These are phyloP conservation scores for Sarocladium brachiariae DNA, from an alignment of 2,329 filamentous ascomycete species.

Conservation along the genomic window DNA sequence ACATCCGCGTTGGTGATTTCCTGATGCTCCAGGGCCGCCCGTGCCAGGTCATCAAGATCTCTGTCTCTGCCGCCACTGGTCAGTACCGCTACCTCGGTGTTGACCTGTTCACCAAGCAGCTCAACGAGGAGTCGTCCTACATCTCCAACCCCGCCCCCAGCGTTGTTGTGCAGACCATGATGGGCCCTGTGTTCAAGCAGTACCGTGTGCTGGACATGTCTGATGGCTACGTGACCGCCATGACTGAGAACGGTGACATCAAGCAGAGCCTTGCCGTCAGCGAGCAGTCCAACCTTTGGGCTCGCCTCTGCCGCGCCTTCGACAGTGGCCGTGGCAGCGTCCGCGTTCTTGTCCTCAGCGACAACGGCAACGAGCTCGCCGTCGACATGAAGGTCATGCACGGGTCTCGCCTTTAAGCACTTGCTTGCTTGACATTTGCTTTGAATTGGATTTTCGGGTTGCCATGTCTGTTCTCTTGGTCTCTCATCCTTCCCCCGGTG, in stretches of 20 bases:
- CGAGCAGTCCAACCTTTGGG: slow-evolving; percentile 86
- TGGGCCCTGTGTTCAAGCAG: slow-evolving; percentile 99
- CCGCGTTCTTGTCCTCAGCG: slow-evolving; percentile 91
- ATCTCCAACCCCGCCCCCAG: slow-evolving; percentile 94
- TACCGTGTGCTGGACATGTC: slow-evolving; percentile 98
- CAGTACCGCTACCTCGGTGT: slow-evolving; percentile 99
- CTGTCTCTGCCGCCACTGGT: slow-evolving; percentile 92
- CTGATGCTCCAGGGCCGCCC: slow-evolving; percentile 97
- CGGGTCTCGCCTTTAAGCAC: slow-evolving; percentile 56
- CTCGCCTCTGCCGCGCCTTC: slow-evolving; percentile 75
- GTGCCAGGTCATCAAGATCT: slow-evolving; percentile 99
- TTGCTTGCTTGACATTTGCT: slow-evolving; percentile 10
- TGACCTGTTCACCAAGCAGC: slow-evolving; percentile 99
- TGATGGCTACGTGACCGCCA: slow-evolving; percentile 81
- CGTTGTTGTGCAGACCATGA: slow-evolving; percentile 98
- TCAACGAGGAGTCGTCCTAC: slow-evolving; percentile 97
- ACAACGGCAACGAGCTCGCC: slow-evolving; percentile 86
- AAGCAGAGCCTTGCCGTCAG: slow-evolving; percentile 92
- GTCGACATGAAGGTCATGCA: slow-evolving; percentile 99
- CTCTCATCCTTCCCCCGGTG: neutral
- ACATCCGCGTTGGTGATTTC: slow-evolving; percentile 98
- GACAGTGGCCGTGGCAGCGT: slow-evolving; percentile 88
- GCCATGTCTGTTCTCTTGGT: slow-evolving; percentile 5
- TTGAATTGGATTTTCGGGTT: neutral
- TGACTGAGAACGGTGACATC: slow-evolving; percentile 98